Conservation (phyloP, 306 rosid species). For the Prunus mume region DNA sequence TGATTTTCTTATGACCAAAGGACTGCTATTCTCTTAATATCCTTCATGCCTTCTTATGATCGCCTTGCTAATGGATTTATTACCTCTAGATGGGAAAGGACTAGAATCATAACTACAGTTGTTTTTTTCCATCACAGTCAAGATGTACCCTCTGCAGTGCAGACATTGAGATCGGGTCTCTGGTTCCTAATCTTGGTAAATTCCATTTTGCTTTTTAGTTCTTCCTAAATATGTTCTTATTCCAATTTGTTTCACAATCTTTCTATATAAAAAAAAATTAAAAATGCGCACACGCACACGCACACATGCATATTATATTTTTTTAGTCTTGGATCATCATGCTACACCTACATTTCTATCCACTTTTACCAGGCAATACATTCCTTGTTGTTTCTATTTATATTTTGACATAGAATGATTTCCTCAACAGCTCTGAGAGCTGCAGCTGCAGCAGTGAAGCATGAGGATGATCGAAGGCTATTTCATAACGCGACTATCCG, state of each 20-base stretch:
- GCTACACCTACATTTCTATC: constrained; percentile 5
- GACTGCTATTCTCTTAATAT: neutral
- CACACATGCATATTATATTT: neutral
- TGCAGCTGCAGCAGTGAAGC: constrained; percentile 91
- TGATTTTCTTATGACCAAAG: neutral
- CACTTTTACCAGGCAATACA: neutral
- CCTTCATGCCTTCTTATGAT: constrained; percentile 16
- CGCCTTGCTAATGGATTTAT: constrained; percentile 31
- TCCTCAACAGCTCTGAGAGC: constrained; percentile 80
- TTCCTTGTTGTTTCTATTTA: constrained; percentile 1
- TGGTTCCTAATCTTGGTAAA: constrained; percentile 84
- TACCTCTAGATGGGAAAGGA: constrained; percentile 34
- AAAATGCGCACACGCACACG: neutral
- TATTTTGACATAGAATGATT: constrained; percentile 24
- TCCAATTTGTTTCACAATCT: neutral
- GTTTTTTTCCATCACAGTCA: constrained; percentile 67
- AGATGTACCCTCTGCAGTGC: constrained; percentile 83
- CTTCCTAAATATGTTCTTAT: neutral
- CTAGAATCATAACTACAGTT: constrained; percentile 46
- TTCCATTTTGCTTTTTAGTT: constrained; percentile 15
- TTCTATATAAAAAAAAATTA: neutral
- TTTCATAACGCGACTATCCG: constrained; percentile 88
- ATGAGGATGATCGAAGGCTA: constrained; percentile 86
- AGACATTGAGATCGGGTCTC: constrained; percentile 69
- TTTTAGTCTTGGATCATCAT: neutral